Evolutionary conservation across 2,329 filamentous ascomycete genomes (phyloP), one percentile per base, ranked within the genome.

Genomic region (Aaosphaeria arxii): DNA sequence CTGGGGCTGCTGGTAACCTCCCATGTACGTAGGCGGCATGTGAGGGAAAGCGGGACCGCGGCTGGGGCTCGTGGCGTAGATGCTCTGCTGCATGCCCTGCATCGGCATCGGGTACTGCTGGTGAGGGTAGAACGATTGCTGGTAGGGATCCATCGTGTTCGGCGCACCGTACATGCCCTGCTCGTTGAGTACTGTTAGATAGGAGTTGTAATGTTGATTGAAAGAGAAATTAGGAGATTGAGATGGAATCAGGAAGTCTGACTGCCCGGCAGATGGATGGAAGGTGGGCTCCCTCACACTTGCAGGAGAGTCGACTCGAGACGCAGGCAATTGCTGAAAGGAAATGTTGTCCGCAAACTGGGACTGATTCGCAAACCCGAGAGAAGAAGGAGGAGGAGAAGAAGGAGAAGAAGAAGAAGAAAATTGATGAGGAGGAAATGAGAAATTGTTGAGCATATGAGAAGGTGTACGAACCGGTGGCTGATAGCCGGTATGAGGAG

Each of bases 141-240:
- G 63, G 60, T 67, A 76, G 63, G 58, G 69, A 46, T 71, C 67
- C n/a, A 69, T 54, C 28, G 53, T 56, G 38, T 75, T 75, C 11
- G 78, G 79, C 62, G 77, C 87, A 47, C 75, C 77, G 52, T 73
- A 75, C 67, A 79, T 84, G 54, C 75, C 79, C 85, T 92, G 87
- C 66, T 81, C 75, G 74, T 81, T 81, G 60, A 79, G 72, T 47
- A 69, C 56, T 64, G 83, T 90, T 77, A 91, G 87, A 82, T 81
- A 79, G 56, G 81, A 79, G 70, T 91, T 86, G 79, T 86, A 89
- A 57, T 82, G 66, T 76, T 85, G 63, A 84, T 82, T 50, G 17
- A 87, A 87, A 54, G 85, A 85, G 49, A 91, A 72, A 72, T 89
- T 82, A 66, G 82, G 67, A 48, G 71, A 60, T 50, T 63, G 42